Base-by-base conservation (phyloP, 2,329 filamentous ascomycete genomes). In the Paraphoma sp. region DNA sequence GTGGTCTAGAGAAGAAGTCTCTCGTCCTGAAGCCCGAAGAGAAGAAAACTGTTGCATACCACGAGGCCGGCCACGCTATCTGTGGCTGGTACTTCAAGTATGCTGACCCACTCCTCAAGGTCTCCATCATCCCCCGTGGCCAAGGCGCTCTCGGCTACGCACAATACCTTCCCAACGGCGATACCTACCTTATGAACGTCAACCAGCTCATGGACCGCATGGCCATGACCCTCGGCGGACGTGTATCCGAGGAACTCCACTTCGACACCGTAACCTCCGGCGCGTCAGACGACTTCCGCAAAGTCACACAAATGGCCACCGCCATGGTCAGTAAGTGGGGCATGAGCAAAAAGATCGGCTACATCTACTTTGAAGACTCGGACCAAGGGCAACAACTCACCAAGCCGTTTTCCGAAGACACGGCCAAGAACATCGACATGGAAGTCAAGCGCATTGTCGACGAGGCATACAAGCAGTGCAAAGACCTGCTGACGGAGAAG, bases 281-380 rank as follows among this genome's bases (percentile, higher is more conserved):
- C 54, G 95, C 94, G 17, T 93, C 89, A 51, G 95, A 98, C 76
- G 95, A 99, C 76, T 99, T 99, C 86, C 94, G 95, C 80, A 99
- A 99, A 81, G 95, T 98, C 41, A 97, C 95, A 2, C 87, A 89
- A 54, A 94, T 97, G 90, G 96, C 95, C 3, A 96, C 91, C 16
- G 89, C 91, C 60, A 99, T 99, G 95, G 95, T 99, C 30, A 99
- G 94, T n/a, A 92, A 97, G 77, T 99, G 93, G 89, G 95, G 95
- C 66, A 99, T 99, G 95, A 96, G 91, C 41, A 87, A 91, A 65
- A 96, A 96, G 81, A 89, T 99, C 45, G 94, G 94, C 30, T 93
- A 93, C 63, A 84, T 99, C 61, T 91, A 96, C 82, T 99, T 94
- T 78, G 90, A 95, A 69, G 86, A 89, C 65, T 53, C 51, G n/a